Percentiles rank a stretch among this genome's conserved stretches.
These are phyloP conservation scores for Pulicaria dysenterica DNA, from an alignment of 129 eudicot species.

Conservation along the genomic window DNA sequence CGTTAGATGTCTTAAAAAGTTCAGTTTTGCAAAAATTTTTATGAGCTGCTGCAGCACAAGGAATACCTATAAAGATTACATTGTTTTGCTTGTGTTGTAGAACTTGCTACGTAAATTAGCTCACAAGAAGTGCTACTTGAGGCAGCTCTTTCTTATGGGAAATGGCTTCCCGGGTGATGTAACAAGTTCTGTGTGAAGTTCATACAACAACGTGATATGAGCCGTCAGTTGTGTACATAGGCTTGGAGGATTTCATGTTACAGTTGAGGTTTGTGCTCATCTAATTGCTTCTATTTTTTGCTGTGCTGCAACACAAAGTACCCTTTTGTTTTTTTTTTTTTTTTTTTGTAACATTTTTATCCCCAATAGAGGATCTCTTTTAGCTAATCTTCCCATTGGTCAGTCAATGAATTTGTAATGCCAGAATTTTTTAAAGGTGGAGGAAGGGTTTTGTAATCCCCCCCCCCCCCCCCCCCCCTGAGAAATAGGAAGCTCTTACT, in stretches of 20 bases:
- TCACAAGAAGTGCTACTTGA: constrained; percentile 11
- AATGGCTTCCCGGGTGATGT: constrained; percentile 4
- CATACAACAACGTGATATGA: constrained; percentile 25
- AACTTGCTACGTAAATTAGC: constrained; percentile 26
- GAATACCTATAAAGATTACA: background rate
- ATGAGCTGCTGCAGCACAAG: too few species aligned
- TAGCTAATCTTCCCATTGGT: background rate
- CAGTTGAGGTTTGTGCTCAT: constrained; percentile 27
- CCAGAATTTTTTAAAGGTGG: constrained; percentile 4
- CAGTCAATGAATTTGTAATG: constrained; percentile 6
- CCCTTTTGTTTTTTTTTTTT: constrained; percentile 11
- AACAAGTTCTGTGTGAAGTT: constrained; percentile 23
- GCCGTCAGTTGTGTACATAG: constrained; percentile 36
- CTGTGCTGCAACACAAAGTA: constrained; percentile 24
- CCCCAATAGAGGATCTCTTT: constrained; percentile 21
- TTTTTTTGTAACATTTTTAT: constrained; percentile 8
- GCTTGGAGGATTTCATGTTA: constrained; percentile 23
- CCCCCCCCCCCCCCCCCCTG: too few species aligned
- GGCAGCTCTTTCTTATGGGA: constrained; percentile 9
- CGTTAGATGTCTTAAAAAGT: background rate
- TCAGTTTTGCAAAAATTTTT: background rate
- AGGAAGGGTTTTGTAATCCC: constrained; percentile 24
- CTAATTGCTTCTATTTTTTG: constrained; percentile 38
- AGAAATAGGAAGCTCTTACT: constrained; percentile 31
- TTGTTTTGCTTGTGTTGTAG: constrained; percentile 26